Evolutionary conservation across 805 yeast species (phyloP).

Genomic region (Candida bentonensis): DNA sequence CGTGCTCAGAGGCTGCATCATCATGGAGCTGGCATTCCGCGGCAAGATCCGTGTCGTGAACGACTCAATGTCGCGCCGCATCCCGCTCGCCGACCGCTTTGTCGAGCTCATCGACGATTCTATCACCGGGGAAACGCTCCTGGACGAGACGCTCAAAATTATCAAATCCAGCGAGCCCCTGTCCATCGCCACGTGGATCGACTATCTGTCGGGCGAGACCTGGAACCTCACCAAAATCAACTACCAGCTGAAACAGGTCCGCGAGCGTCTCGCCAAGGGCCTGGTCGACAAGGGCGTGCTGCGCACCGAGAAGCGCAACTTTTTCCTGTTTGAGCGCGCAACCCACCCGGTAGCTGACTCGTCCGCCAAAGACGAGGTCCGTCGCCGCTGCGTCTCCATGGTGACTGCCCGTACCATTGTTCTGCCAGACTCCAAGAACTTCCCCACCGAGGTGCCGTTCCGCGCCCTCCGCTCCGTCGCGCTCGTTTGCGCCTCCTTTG

Average conservation of each 20-base stretch:
- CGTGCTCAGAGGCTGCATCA: constrained; percentile 86
- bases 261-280: constrained; percentile 93
- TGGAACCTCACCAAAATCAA: constrained; percentile 93
- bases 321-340: constrained; percentile 93
- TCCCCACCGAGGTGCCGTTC: constrained; percentile 55
- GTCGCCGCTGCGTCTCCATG: constrained; percentile 53
- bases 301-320: constrained; percentile 90
- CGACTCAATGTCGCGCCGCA: constrained; percentile 83
- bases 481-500: constrained; percentile 78
- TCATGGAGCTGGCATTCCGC: constrained; percentile 83
- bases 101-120: constrained; percentile 75
- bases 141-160: constrained; percentile 84
- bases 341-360: constrained; percentile 93
- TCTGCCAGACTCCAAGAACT: constrained; percentile 41
- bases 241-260: constrained; percentile 91
- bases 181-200: constrained; percentile 84
- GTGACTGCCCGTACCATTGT: constrained; percentile 60
- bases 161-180: constrained; percentile 77
- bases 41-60: constrained; percentile 79
- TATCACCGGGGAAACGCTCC: constrained; percentile 86
- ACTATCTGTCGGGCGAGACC: constrained; percentile 81
- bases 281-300: constrained; percentile 92
- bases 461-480: constrained; percentile 65
- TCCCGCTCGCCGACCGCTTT: constrained; percentile 75
- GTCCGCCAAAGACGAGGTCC: constrained; percentile 67